Conservation (phyloP, 2,329 filamentous ascomycete genomes). For the Aspergillus sergii region DNA sequence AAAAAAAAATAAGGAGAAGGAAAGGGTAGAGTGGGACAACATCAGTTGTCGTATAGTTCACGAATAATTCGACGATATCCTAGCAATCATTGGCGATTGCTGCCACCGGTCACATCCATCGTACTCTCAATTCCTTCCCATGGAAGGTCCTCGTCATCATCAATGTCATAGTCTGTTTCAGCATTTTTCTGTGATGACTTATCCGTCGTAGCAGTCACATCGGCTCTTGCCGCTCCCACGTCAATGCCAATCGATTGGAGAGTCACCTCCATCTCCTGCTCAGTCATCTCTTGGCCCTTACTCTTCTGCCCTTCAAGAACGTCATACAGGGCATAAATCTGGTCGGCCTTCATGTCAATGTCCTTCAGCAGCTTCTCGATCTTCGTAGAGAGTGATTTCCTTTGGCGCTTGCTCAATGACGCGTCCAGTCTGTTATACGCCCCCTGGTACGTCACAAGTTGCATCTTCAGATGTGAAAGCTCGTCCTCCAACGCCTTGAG, state of each 20-base stretch:
- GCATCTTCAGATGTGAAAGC: slow-evolving; percentile 71
- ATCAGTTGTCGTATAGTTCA: neutral
- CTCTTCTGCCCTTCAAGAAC: slow-evolving; percentile 78
- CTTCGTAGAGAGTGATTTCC: slow-evolving; percentile 61
- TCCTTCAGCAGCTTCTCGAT: slow-evolving; percentile 65
- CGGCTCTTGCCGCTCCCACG: slow-evolving; percentile 16
- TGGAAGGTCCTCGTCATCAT: slow-evolving; percentile 43
- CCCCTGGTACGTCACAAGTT: slow-evolving; percentile 64
- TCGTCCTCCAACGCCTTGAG: slow-evolving; percentile 83
- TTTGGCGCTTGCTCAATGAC: slow-evolving; percentile 64
- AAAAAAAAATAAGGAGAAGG: neutral
- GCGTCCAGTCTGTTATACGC: slow-evolving; percentile 69
- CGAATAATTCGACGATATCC: neutral
- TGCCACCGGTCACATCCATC: slow-evolving; percentile 36
- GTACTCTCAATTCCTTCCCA: slow-evolving; percentile 50
- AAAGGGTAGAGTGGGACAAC: neutral
- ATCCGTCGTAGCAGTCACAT: slow-evolving; percentile 34
- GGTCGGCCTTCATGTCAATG: slow-evolving; percentile 73
- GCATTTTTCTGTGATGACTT: slow-evolving; percentile 27
- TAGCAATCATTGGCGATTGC: slow-evolving; percentile 13
- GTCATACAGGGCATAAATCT: slow-evolving; percentile 82
- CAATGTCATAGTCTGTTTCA: slow-evolving; percentile 29
- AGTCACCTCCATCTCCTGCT: slow-evolving; percentile 66
- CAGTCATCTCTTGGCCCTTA: slow-evolving; percentile 63
- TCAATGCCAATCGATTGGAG: slow-evolving; percentile 52